phyloP scores from a whole-genome alignment of 2,329 filamentous ascomycete genomes.

The Curvularia sp. region DNA sequence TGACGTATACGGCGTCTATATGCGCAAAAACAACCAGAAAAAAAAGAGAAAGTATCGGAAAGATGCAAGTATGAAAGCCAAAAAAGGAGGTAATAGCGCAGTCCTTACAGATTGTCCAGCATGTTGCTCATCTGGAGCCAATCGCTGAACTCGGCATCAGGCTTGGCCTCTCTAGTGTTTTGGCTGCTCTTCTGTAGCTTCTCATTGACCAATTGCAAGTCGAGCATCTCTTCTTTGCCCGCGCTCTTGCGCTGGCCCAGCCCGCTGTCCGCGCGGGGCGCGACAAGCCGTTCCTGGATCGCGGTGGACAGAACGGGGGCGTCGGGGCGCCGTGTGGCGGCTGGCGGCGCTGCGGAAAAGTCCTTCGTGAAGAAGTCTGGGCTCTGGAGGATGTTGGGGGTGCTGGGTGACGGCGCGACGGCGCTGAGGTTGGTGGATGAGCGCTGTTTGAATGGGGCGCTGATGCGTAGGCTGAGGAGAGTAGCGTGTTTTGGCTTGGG shows the following conservation, averaged over 20 bases:
- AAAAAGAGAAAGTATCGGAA: neutral
- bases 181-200: neutral
- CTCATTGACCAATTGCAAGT: slow-evolving; percentile 1
- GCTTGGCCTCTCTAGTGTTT: neutral
- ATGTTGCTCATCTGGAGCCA: slow-evolving; percentile 4
- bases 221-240: neutral
- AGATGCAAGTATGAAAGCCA: neutral
- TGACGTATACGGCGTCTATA: neutral
- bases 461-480: slow-evolving; percentile 26
- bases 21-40: too few species aligned
- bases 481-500: slow-evolving; percentile 22
- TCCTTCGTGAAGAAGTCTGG: slow-evolving; percentile 13
- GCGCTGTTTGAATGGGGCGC: slow-evolving; percentile 11
- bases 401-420: slow-evolving; percentile 1
- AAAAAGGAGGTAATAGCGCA: neutral
- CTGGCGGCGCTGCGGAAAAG: neutral
- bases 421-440: neutral
- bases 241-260: neutral
- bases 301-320: neutral
- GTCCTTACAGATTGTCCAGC: neutral
- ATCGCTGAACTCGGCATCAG: slow-evolving; percentile 1
- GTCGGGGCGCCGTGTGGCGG: neutral
- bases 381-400: slow-evolving; percentile 7
- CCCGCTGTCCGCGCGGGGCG: slow-evolving; percentile 12
- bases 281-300: slow-evolving; percentile 4